Base-by-base conservation (phyloP, 805 yeast genomes). In the Starmerella sp. region DNA sequence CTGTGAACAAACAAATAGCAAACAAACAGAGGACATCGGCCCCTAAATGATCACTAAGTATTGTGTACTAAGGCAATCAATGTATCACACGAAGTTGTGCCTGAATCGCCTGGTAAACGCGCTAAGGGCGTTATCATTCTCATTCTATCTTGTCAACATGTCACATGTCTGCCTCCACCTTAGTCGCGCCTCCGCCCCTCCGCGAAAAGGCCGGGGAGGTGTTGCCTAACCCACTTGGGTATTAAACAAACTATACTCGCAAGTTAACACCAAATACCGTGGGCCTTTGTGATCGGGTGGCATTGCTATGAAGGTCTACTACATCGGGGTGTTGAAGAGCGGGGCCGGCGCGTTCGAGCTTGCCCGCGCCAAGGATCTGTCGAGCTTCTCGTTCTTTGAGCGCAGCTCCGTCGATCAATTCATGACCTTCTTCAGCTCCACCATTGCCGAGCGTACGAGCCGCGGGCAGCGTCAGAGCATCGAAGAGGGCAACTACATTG, bases 381-480 rank as follows among this genome's bases (percentile, higher is more conserved):
- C 88, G 30, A 84, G 83, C 62, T 91, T 91, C 71, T 81, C 93
- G 32, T 93, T 86, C 71, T 93, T 93, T 69, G 96, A 91, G 73
- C 77, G 90, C 63, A 71, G 77, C 36, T 76, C 83, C 44, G 96
- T 90, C 31, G 82, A 85, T 22, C 96, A 91, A 71, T 91, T 93
- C 72, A 86, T 91, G 95, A 81, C 95, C 4, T 93, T 93, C 70
- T 90, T 93, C 71, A 79, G 95, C 30, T 86, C 82, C 65, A 93
- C 98, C 3, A 91, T 91, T 30, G 82, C 95, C 14, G 83, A 82
- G 60, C 82, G 98, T 72, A 93, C 98, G 2, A 72, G 76, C 42
- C 76, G 91, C 0, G 95, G 96, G 48, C 91, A 88, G 72, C 82
- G 97, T 72, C 98, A 93, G 70, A 79, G 88, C 68, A 86, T 93